A percentile compares a stretch with the other conserved stretches of the same genome.
Conservation (phyloP, 1,284 basidiomycete genomes). For the Ustilago bromivora region DNA sequence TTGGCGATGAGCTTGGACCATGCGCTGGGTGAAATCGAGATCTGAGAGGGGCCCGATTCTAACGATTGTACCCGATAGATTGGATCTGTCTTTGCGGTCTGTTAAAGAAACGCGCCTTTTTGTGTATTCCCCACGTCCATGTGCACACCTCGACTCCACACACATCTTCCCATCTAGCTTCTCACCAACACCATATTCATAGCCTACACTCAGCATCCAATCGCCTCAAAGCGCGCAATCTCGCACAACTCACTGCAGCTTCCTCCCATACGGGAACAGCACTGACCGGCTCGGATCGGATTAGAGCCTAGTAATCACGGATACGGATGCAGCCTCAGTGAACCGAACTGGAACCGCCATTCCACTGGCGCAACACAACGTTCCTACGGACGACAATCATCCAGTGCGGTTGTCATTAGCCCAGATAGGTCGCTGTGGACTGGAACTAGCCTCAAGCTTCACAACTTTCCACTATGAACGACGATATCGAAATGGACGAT, state of each 20-base stretch:
- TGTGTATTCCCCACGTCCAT: conserved; percentile 16
- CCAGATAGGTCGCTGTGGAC: background rate
- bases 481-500: conserved; percentile 55
- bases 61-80: background rate
- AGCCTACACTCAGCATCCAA: conserved; percentile 6
- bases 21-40: conserved; percentile 14
- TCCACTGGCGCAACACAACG: background rate
- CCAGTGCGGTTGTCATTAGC: background rate
- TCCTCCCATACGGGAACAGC: background rate
- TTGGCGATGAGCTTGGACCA: conserved; percentile 27
- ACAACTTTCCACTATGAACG: conserved; percentile 33
- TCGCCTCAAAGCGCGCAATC: background rate
- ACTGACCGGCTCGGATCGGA: background rate
- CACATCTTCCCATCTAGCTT: background rate
- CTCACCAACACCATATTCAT: background rate
- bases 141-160: conserved; percentile 15
- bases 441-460: background rate
- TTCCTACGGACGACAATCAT: background rate
- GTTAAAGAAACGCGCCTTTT: conserved; percentile 10
- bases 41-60: background rate
- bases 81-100: conserved; percentile 11
- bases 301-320: background rate
- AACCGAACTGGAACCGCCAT: background rate
- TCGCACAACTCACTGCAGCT: background rate
- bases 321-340: conserved; percentile 1